These are phyloP conservation scores for Mycosphaerelloides madeirae DNA, from an alignment of 2,329 filamentous ascomycete species.

Conservation along the genomic window DNA sequence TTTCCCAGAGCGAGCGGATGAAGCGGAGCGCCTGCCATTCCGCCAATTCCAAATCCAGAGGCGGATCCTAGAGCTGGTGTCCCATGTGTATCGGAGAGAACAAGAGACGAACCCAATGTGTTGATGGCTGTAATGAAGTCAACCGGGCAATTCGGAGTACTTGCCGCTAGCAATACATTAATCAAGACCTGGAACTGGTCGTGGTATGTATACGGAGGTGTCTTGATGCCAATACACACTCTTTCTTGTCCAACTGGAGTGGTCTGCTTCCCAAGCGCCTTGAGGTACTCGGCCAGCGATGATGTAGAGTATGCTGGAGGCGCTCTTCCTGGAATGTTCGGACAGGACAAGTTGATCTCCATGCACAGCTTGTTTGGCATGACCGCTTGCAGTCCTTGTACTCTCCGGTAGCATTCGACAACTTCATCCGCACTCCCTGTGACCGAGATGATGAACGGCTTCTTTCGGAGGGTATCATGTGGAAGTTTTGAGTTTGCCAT, in stretches of 20 bases:
- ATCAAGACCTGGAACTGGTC: constrained; percentile 59
- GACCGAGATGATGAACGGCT: constrained; percentile 66
- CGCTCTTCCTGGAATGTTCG: constrained; percentile 64
- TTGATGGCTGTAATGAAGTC: constrained; percentile 70
- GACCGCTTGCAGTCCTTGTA: constrained; percentile 36
- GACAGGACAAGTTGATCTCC: constrained; percentile 75
- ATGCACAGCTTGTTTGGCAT: constrained; percentile 55
- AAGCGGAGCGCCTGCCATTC: constrained; percentile 66
- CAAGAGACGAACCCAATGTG: constrained; percentile 64
- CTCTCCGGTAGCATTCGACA: constrained; percentile 50
- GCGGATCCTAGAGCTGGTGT: constrained; percentile 45
- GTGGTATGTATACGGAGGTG: constrained; percentile 69
- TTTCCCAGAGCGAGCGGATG: constrained; percentile 73
- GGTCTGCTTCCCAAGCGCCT: constrained; percentile 33
- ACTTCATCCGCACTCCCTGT: constrained; percentile 61
- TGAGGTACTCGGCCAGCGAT: constrained; percentile 54
- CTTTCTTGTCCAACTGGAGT: constrained; percentile 2
- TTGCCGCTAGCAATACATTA: constrained; percentile 43
- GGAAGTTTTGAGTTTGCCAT: constrained; percentile 18
- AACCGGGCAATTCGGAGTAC: constrained; percentile 41
- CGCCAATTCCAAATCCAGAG: constrained; percentile 57
- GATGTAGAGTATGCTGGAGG: constrained; percentile 64
- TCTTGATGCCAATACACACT: constrained; percentile 62
- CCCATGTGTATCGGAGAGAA: constrained; percentile 40
- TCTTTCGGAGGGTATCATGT: constrained; percentile 31